These are phyloP conservation scores for Saccharomyces hybrid DNA, from an alignment of 1,139 yeast species.

Conservation along the genomic window DNA sequence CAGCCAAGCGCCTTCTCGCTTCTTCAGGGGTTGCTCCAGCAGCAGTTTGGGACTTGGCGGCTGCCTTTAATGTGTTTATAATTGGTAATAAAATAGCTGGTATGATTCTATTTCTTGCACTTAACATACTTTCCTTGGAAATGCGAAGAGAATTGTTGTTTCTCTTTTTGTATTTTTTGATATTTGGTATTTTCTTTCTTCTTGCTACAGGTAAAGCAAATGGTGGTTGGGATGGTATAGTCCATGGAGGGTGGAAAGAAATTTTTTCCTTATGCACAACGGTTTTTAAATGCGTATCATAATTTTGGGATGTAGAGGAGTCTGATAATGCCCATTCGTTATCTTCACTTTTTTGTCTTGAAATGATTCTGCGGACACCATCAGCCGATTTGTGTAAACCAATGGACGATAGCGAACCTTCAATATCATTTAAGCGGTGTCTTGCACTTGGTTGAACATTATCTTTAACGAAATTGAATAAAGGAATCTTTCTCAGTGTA, in stretches of 20 bases:
- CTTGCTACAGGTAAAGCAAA: constrained; percentile 27
- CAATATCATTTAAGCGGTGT: constrained; percentile 9
- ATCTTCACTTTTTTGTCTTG: background rate
- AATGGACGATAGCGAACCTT: constrained; percentile 9
- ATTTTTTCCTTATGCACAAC: constrained; percentile 29
- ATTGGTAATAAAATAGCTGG: constrained; percentile 28
- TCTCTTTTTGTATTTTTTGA: constrained; percentile 6
- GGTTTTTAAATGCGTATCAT: constrained; percentile 20
- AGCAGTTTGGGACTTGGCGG: constrained; percentile 30
- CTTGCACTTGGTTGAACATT: constrained; percentile 1
- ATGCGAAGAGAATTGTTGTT: constrained; percentile 5
- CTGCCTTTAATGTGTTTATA: constrained; percentile 29
- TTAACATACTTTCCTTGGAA: constrained; percentile 4
- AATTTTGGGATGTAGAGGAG: background rate
- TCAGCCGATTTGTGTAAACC: constrained; percentile 1
- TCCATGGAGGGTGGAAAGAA: constrained; percentile 31
- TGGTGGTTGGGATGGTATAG: constrained; percentile 29
- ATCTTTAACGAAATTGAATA: constrained; percentile 23
- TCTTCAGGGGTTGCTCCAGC: constrained; percentile 31
- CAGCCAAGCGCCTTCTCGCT: constrained; percentile 25
- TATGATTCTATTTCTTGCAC: constrained; percentile 14
- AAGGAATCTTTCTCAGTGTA: constrained; percentile 22
- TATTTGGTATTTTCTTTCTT: constrained; percentile 17
- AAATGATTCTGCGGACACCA: constrained; percentile 5
- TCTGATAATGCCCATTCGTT: background rate